Evolutionary conservation across 2,329 filamentous ascomycete genomes (phyloP).

Genomic region (Fusarium acutatum): DNA sequence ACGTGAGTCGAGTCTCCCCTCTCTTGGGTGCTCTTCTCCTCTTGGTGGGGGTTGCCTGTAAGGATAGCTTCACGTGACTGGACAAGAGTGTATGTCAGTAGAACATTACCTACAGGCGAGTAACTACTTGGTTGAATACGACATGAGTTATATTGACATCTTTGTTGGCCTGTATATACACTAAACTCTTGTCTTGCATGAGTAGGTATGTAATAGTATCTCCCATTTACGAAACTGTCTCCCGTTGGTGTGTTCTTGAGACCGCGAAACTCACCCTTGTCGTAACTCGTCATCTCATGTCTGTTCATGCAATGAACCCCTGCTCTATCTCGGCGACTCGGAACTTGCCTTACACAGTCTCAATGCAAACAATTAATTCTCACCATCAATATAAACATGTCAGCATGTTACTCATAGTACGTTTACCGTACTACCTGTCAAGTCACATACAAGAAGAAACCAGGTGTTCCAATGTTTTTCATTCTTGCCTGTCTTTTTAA

Average conservation of each 20-base stretch:
- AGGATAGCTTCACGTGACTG: conserved; percentile 46
- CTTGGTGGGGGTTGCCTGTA: conserved; percentile 45
- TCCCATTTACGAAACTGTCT: background rate
- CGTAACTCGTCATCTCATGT: conserved; percentile 6
- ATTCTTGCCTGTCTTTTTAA: conserved; percentile 24
- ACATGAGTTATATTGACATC: background rate
- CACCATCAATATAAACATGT: background rate
- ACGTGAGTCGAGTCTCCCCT: conserved; percentile 40
- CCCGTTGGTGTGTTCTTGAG: background rate
- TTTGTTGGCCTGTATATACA: background rate
- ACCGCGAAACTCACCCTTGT: background rate
- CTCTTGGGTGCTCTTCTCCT: conserved; percentile 11
- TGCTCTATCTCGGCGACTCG: background rate
- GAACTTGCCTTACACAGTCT: conserved; percentile 3
- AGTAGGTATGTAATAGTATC: background rate
- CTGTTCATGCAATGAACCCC: conserved; percentile 20
- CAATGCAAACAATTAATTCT: background rate
- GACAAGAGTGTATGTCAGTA: conserved; percentile 30
- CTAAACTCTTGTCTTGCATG: background rate
- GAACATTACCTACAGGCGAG: background rate
- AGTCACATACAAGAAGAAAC: background rate
- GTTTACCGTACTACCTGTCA: background rate
- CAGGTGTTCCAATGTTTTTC: conserved; percentile 6
- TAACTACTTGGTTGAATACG: background rate
- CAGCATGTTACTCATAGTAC: background rate